phyloP scores from a whole-genome alignment of 2,329 filamentous ascomycete genomes.

The Tetracladium maxilliforme region DNA sequence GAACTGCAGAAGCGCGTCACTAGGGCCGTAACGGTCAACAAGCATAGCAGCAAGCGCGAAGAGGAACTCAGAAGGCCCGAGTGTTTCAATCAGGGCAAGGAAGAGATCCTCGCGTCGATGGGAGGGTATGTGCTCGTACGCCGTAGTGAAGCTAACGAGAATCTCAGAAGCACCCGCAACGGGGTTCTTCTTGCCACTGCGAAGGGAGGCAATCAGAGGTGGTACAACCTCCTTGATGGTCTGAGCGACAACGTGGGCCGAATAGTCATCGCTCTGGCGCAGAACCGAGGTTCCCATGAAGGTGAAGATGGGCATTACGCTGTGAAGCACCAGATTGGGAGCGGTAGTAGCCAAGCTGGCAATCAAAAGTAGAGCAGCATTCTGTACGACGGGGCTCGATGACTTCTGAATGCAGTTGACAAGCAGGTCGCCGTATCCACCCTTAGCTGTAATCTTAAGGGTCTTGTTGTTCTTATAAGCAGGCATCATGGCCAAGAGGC shows the following conservation, averaged over 20 bases:
- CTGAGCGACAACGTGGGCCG: constrained; percentile 86
- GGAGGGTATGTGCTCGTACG: constrained; percentile 87
- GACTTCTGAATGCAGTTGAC: constrained; percentile 91
- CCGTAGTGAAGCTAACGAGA: constrained; percentile 88
- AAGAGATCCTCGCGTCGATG: constrained; percentile 77
- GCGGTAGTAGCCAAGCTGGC: constrained; percentile 76
- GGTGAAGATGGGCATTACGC: constrained; percentile 97
- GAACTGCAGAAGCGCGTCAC: constrained; percentile 60
- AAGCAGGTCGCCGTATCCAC: constrained; percentile 76
- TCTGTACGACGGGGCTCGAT: constrained; percentile 85
- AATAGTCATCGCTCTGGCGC: constrained; percentile 90
- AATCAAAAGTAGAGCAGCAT: constrained; percentile 75
- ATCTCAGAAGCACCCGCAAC: constrained; percentile 77
- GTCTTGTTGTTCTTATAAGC: constrained; percentile 48
- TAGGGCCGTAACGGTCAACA: constrained; percentile 74
- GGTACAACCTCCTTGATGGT: constrained; percentile 92
- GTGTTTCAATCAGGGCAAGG: constrained; percentile 66
- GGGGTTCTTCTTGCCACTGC: constrained; percentile 62
- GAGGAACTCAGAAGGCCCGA: constrained; percentile 76
- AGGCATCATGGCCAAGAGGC: constrained; percentile 72
- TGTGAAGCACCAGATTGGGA: constrained; percentile 85
- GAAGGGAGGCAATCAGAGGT: constrained; percentile 72
- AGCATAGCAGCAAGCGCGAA: constrained; percentile 82
- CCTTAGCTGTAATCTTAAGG: constrained; percentile 59
- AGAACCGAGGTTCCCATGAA: constrained; percentile 92